Percentiles rank a stretch among this genome's conserved stretches.
Conservation (phyloP, 1,284 basidiomycete genomes). For the Cryptococcus sp. region DNA sequence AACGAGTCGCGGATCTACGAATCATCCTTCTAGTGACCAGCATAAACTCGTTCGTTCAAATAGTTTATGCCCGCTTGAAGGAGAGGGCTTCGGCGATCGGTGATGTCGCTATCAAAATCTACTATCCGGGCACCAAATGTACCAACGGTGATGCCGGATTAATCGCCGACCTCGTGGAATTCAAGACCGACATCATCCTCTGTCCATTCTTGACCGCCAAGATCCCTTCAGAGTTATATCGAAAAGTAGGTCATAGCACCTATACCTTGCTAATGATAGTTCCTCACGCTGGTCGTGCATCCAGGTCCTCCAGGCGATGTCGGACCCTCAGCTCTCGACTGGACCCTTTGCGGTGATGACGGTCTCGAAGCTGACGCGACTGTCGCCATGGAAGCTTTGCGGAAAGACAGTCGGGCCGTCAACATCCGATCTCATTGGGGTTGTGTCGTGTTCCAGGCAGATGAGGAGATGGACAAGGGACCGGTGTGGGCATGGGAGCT, state of each 20-base stretch:
- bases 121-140: neutral
- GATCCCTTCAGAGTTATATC: conserved; percentile 47
- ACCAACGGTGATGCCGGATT: conserved; percentile 29
- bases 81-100: conserved; percentile 40
- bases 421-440: conserved; percentile 47
- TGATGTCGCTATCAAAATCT: neutral
- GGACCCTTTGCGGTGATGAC: conserved; percentile 50
- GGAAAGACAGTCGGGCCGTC: neutral
- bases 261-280: conserved; percentile 13
- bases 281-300: conserved; percentile 51
- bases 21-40: conserved; percentile 50
- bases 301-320: conserved; percentile 52
- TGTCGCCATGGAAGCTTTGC: conserved; percentile 36
- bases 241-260: conserved; percentile 28
- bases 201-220: conserved; percentile 51
- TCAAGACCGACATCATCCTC: conserved; percentile 47
- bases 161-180: conserved; percentile 44
- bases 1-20: conserved; percentile 4
- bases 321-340: conserved; percentile 51
- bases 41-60: conserved; percentile 50
- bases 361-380: conserved; percentile 38
- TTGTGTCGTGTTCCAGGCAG: conserved; percentile 50
- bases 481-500: conserved; percentile 53
- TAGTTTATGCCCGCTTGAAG: conserved; percentile 42
- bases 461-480: conserved; percentile 50